Base-by-base conservation (phyloP, 768 basidiomycete genomes). In the Lyophyllum decastes region DNA sequence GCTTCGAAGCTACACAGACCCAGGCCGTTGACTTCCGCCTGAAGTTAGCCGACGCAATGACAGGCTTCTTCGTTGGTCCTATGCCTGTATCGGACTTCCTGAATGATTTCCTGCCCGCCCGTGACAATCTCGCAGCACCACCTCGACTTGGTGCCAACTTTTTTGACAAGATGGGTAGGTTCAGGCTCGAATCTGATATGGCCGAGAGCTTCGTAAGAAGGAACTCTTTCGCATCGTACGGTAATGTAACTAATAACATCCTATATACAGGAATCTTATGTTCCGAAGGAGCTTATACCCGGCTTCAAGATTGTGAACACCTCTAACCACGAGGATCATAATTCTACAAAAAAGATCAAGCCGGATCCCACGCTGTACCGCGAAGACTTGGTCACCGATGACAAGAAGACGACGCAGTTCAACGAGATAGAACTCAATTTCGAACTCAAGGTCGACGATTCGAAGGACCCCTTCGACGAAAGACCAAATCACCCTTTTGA, bases 371-470 rank as follows among this genome's bases (percentile, higher is more conserved):
- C 41, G 27, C 10, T 55, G 27, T 64, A 64, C 34, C 43, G 21
- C 3, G 25, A 34, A 33, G 44, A 47, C 33, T 6, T 64, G 14
- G 54, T 58, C 21, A 43, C 46, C 6, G 21, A 34, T 14, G 11
- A 49, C n/a, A 38, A 53, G 43, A 22, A 33, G 4, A 59, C 57
- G 11, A 61, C 60, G 11, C 60, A 58, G 46, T 58, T 52, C 16
- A 53, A 47, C 19, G 52, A 51, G 35, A 25, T 61, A 2, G 57
- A 58, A 34, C 38, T 56, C 9, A 49, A 54, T 12, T 57, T 55
- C 33, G 66, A 68, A 53, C 26, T 68, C 46, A 70, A 68, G 44
- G 24, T 38, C 17, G 14, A 38, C 26, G 17, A 35, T n/a, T 24
- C 11, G 0, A 16, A 44, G 2, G 61, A 68, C 45, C 52, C 64